Percentiles rank a stretch among this genome's conserved stretches.
phyloP scores from a whole-genome alignment of 768 basidiomycete species.

The Tricholoma flavovirens region DNA sequence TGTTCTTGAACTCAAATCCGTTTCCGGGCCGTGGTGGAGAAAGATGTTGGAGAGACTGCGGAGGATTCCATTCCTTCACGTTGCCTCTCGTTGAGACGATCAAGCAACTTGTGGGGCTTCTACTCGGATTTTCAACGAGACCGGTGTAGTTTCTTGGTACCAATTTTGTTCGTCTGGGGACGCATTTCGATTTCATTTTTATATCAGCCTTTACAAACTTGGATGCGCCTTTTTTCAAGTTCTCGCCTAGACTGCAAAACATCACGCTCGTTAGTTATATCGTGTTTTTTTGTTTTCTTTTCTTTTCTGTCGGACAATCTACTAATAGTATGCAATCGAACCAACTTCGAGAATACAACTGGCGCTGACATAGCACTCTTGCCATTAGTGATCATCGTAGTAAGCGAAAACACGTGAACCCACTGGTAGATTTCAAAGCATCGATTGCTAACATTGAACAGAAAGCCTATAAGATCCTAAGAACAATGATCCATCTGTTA shows the following conservation, averaged over 20 bases:
- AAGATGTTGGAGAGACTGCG: slow-evolving; percentile 22
- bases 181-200: neutral
- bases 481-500: too few relatives aligned
- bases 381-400: too few relatives aligned
- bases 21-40: slow-evolving; percentile 26
- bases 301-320: too few relatives aligned
- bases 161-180: neutral
- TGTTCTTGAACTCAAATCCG: slow-evolving; percentile 14
- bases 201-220: neutral
- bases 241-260: neutral
- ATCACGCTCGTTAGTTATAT: neutral
- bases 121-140: neutral
- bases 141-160: neutral
- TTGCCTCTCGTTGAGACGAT: slow-evolving; percentile 13
- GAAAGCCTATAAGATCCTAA: too few relatives aligned
- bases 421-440: too few relatives aligned
- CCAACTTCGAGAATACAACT: too few relatives aligned
- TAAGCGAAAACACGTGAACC: too few relatives aligned
- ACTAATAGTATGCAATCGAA: too few relatives aligned
- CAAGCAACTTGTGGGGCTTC: neutral
- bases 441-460: too few relatives aligned
- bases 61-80: slow-evolving; percentile 20
- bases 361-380: too few relatives aligned
- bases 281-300: neutral
- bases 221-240: neutral